Percentiles rank a stretch among this genome's conserved stretches.
These are phyloP conservation scores for Fomitopsis betulina DNA, from an alignment of 1,284 basidiomycete genomes.

Conservation along the genomic window DNA sequence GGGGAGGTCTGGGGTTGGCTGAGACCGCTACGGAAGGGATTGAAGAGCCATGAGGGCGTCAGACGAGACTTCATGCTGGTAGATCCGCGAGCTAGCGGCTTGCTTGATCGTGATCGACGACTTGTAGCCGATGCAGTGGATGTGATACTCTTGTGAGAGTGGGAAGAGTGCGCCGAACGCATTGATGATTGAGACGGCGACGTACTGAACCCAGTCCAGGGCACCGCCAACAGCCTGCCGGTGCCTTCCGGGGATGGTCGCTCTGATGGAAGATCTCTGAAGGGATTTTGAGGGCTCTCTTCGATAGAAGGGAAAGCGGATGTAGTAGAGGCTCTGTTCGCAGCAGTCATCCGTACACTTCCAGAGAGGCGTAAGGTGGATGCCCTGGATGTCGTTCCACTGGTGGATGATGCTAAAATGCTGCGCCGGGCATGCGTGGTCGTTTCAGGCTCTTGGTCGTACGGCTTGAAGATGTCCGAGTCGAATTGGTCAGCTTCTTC, in stretches of 20 bases:
- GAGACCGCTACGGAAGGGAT: constrained; percentile 59
- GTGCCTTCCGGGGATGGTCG: constrained; percentile 25
- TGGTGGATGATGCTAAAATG: constrained; percentile 32
- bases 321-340: constrained; percentile 35
- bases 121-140: constrained; percentile 32
- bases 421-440: constrained; percentile 24
- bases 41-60: constrained; percentile 71
- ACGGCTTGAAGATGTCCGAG: constrained; percentile 51
- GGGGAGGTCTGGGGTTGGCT: constrained; percentile 58
- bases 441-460: constrained; percentile 36
- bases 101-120: constrained; percentile 13
- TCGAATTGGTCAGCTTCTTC: constrained; percentile 70
- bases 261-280: constrained; percentile 46
- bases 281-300: constrained; percentile 55
- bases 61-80: constrained; percentile 49
- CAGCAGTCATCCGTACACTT: constrained; percentile 36
- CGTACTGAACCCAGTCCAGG: constrained; percentile 39
- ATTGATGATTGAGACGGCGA: constrained; percentile 72
- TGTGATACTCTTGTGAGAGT: constrained; percentile 23
- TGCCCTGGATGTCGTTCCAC: constrained; percentile 28
- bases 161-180: constrained; percentile 45
- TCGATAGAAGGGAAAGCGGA: constrained; percentile 57
- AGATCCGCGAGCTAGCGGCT: constrained; percentile 31
- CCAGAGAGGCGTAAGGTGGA: constrained; percentile 30
- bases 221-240: constrained; percentile 27